Evolutionary conservation across 768 basidiomycete genomes (phyloP).

Genomic region (Asterophora lycoperdoides): DNA sequence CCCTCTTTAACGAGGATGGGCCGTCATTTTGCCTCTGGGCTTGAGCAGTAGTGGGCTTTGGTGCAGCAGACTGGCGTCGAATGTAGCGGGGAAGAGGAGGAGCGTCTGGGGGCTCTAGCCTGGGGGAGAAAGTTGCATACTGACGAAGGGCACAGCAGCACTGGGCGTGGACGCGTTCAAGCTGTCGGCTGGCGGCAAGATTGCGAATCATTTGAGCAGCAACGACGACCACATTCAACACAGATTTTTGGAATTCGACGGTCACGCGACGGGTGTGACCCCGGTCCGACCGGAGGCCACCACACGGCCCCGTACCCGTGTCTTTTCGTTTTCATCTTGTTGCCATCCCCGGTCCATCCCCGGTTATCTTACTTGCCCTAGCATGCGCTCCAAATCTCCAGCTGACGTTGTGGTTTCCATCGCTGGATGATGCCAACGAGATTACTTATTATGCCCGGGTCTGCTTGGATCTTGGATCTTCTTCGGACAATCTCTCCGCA

Average conservation of each 20-base stretch:
- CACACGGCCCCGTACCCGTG: neutral
- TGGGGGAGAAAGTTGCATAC: constrained; percentile 1
- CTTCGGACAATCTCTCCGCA: constrained; percentile 20
- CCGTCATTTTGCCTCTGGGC: constrained; percentile 2
- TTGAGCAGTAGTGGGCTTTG: constrained; percentile 1
- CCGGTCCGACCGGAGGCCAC: constrained; percentile 4
- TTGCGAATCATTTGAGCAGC: constrained; percentile 8
- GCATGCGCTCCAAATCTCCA: too few relatives aligned
- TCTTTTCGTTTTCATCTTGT: too few relatives aligned
- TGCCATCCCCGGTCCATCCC: too few relatives aligned
- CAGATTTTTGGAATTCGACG: neutral
- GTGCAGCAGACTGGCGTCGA: constrained; percentile 20
- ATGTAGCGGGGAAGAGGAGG: constrained; percentile 26
- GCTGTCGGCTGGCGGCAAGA: constrained; percentile 7
- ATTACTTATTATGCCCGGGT: neutral
- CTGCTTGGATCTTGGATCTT: constrained; percentile 11
- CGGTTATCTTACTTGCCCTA: too few relatives aligned
- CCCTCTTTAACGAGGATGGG: constrained; percentile 2
- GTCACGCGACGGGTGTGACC: constrained; percentile 16
- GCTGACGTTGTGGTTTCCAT: constrained; percentile 5
- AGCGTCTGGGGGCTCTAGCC: neutral
- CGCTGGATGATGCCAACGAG: neutral
- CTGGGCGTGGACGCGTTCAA: neutral
- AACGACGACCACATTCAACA: too few relatives aligned
- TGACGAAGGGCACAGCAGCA: constrained; percentile 3